Evolutionary conservation across 164 flowering plant species (phyloP), one percentile per base, ranked within the genome.

Genomic region (Santalum album): DNA sequence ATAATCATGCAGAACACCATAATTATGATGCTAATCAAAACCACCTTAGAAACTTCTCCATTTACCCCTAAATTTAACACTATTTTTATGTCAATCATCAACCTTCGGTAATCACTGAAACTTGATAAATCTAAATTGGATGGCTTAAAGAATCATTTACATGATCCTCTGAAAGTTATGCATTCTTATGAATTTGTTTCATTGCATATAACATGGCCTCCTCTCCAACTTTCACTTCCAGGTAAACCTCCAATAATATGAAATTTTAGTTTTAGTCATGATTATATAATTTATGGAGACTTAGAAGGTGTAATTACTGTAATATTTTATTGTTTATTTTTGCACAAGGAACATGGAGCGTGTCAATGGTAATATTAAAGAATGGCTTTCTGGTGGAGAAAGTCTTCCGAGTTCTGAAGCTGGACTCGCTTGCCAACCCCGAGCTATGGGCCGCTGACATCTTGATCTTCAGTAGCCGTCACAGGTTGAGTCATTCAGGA

Each of bases 401-500:
- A 19, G 36, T 24, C 9, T 64, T 64, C 10, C 23, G 69, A 39
- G 53, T 69, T 17, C 17, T 73, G 25, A 66, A 64, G 58, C 54
- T 73, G 1, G 74, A 64, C 27, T 63, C 74, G 2, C 55, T 73
- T 11, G 27, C 29, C 11, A 58, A 44, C 6, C 58, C 63, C 24
- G 49, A 60, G 46, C 1, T 36, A 14, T 73, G 77, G 77, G 67
- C 38, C 2, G 20, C 54, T 1, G 77, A 66, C 61, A 17, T 63
- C 47, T 29, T 73, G 17, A 46, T 73, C 23, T 73, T 73, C 62
- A 66, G 68, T 57, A 62, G 63, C 4, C 69, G 63, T 63, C 77
- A 69, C 40, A 66, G 74, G 77, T 73, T 74, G 77, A 49, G 51
- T 24, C 69, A 65, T 24, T 35, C 55, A 18, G 74, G 74, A 20